Evolutionary conservation across 768 basidiomycete species (phyloP).

Genomic region (Suillus weaverae): DNA sequence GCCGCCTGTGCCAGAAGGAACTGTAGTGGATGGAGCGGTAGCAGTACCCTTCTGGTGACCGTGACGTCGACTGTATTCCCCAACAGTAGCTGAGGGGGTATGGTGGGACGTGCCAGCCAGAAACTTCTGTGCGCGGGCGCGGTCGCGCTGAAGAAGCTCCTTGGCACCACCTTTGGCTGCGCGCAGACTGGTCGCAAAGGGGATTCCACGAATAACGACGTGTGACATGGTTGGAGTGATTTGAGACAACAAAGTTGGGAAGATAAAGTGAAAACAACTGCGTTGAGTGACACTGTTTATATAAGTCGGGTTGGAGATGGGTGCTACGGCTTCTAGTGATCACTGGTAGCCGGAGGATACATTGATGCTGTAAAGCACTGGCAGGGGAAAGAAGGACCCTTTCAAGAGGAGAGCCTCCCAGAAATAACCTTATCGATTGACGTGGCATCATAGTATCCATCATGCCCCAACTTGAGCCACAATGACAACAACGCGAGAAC

Average conservation of each 20-base stretch:
- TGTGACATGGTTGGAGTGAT: conserved; percentile 35
- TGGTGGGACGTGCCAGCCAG: conserved; percentile 54
- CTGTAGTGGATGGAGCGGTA: conserved; percentile 26
- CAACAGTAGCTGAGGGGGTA: conserved; percentile 43
- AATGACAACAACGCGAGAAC: background rate
- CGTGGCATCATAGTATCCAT: background rate
- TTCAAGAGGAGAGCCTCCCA: background rate
- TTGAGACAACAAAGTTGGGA: background rate
- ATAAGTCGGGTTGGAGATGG: conserved; percentile 14
- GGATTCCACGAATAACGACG: conserved; percentile 38
- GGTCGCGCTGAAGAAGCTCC: conserved; percentile 50
- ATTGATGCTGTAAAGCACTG: background rate
- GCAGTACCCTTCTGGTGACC: conserved; percentile 17
- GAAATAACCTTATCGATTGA: background rate
- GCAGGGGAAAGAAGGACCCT: background rate
- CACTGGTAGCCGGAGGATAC: background rate
- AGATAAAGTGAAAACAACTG: background rate
- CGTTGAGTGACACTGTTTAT: conserved; percentile 13
- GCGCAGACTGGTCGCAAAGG: conserved; percentile 35
- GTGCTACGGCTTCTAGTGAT: background rate
- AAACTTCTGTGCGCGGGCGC: conserved; percentile 53
- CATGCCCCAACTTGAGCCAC: background rate
- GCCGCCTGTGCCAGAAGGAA: conserved; percentile 38
- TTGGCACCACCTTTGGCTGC: conserved; percentile 34
- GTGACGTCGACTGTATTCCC: conserved; percentile 30